phyloP scores from a whole-genome alignment of 2,329 filamentous ascomycete species.

The Dactylellina cionopaga region DNA sequence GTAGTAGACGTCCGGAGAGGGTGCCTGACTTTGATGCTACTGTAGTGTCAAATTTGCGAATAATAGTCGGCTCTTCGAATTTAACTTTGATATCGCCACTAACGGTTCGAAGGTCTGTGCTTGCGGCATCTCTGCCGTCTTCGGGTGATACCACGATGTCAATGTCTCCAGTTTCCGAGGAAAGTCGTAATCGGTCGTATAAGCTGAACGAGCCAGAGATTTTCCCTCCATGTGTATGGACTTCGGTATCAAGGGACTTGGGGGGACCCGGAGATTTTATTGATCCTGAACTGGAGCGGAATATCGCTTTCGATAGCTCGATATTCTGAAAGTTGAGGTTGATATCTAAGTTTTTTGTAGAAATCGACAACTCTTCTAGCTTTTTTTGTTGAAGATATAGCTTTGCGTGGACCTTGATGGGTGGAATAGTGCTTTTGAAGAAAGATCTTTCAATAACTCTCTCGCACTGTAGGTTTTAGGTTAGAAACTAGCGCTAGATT shows the following conservation, averaged over 20 bases:
- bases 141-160: slow-evolving; percentile 3
- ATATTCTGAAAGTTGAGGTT: slow-evolving; percentile 18
- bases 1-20: slow-evolving; percentile 11
- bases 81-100: slow-evolving; percentile 23
- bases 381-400: slow-evolving; percentile 20
- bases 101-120: slow-evolving; percentile 9
- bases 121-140: slow-evolving; percentile 20
- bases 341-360: slow-evolving; percentile 27
- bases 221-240: slow-evolving; percentile 6
- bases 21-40: slow-evolving; percentile 16
- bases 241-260: slow-evolving; percentile 19
- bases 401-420: slow-evolving; percentile 35
- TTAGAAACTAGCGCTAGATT: neutral
- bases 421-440: slow-evolving; percentile 17
- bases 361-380: slow-evolving; percentile 26
- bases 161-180: slow-evolving; percentile 25
- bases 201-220: slow-evolving; percentile 30
- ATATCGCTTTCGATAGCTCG: neutral
- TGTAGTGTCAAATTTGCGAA: slow-evolving; percentile 6
- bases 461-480: slow-evolving; percentile 12
- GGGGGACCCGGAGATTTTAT: slow-evolving; percentile 3
- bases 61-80: neutral
- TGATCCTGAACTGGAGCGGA: slow-evolving; percentile 10
- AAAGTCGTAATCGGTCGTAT: slow-evolving; percentile 22
- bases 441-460: slow-evolving; percentile 18